Evolutionary conservation across 2,329 filamentous ascomycete species (phyloP), one percentile per base, ranked within the genome.

Genomic region (Eurotiales sp.): DNA sequence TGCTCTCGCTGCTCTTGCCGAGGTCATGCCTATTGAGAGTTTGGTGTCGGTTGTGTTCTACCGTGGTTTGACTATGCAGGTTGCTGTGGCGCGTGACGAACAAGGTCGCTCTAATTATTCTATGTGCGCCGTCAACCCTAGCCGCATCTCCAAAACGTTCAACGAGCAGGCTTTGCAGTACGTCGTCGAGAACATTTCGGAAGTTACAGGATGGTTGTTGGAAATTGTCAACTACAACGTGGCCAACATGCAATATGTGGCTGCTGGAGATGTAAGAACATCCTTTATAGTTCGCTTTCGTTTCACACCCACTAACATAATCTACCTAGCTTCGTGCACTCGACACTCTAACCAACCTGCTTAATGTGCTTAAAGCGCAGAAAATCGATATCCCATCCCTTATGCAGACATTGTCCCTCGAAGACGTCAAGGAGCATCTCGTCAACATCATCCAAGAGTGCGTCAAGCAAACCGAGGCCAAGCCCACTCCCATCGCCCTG

Each of bases 1-100:
- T 56, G 93, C 93, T 8, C 84, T 99, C 57, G 93, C 93, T 56
- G 93, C 93, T 11, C 81, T 99, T 55, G 93, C 95, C 10, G 92
- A 99, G 66, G 93, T 99, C 68, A 96, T 99, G 89, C 93, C 95
- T n/a, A 99, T 99, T 64, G 93, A 99, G 78, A 93, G 87, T 61
- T 79, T 99, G 70, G 93, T 99, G 2, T 97, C 93, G 0, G 93
- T 99, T 42, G 95, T 99, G 50, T 99, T 99, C 81, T 99, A 99
- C 78, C 90, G 93, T 72, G 93, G 93, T 65, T 78, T 99, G 65
- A 99, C 93, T 19, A 99, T 99, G 93, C 93, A 99, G 75, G 93
- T 99, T 43, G 93, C 93, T 21, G 93, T 99, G 58, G 93, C 97
- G 77, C 90, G 93, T 68, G 93, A 99, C 70, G 91, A 86, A 53